These are phyloP conservation scores for Acidomyces sp. DNA, from an alignment of 495 filamentous ascomycete genomes.

Conservation along the genomic window DNA sequence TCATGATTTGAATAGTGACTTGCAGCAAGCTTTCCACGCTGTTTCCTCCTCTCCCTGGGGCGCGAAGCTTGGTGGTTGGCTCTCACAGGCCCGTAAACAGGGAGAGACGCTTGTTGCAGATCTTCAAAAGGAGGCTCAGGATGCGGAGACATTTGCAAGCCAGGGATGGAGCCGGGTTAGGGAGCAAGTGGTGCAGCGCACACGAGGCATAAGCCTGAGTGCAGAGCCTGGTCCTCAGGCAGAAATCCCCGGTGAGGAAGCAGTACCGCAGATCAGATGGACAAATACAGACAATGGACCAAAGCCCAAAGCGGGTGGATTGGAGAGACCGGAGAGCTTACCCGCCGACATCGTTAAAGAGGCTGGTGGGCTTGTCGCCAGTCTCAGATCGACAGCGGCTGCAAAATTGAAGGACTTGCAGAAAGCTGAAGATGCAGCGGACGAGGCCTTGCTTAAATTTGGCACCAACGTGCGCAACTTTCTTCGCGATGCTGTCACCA, in stretches of 20 bases:
- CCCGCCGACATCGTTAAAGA: slow-evolving; percentile 39
- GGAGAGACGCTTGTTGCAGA: slow-evolving; percentile 72
- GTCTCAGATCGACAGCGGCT: slow-evolving; percentile 67
- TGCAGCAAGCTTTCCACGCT: slow-evolving; percentile 90
- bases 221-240: slow-evolving; percentile 28
- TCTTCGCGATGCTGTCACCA: slow-evolving; percentile 77
- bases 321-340: slow-evolving; percentile 35
- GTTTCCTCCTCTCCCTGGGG: slow-evolving; percentile 89
- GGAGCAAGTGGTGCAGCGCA: slow-evolving; percentile 49
- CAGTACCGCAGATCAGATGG: slow-evolving; percentile 8
- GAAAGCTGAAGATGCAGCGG: slow-evolving; percentile 89
- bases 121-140: slow-evolving; percentile 64
- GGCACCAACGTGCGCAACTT: slow-evolving; percentile 84
- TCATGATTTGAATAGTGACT: slow-evolving; percentile 62
- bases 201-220: slow-evolving; percentile 58
- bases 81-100: slow-evolving; percentile 74
- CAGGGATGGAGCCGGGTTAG: slow-evolving; percentile 51
- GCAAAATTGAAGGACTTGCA: slow-evolving; percentile 84
- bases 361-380: slow-evolving; percentile 66
- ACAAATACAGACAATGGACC: neutral
- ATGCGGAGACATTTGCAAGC: slow-evolving; percentile 65
- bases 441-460: slow-evolving; percentile 89
- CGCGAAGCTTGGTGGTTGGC: slow-evolving; percentile 70
- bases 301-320: slow-evolving; percentile 29
- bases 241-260: slow-evolving; percentile 18